Percentiles rank a stretch among this genome's conserved stretches.
Evolutionary conservation across 108 stramenopile genomes (phyloP).

Genomic region (Seminavis robusta): DNA sequence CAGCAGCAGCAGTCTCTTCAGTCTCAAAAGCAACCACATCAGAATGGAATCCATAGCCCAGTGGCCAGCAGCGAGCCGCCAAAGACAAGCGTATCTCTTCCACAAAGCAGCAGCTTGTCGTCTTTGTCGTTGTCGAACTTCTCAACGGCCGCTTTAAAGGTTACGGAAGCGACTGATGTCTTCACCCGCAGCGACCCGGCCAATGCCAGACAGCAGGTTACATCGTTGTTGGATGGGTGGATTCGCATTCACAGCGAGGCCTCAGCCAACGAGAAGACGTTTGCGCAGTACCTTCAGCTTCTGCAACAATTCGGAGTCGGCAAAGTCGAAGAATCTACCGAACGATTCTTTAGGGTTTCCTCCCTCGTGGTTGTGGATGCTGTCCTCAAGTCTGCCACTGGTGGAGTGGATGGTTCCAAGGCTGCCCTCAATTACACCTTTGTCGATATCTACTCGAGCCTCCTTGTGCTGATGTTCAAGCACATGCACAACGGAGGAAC

Average conservation of each 20-base stretch:
- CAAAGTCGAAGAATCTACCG: constrained; percentile 86
- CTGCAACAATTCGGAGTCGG: constrained; percentile 90
- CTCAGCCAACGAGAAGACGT: constrained; percentile 80
- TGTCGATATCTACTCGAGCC: constrained; percentile 91
- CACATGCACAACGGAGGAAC: constrained; percentile 68
- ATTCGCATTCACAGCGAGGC: constrained; percentile 89
- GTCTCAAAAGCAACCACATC: no score
- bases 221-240: constrained; percentile 93
- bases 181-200: constrained; percentile 72
- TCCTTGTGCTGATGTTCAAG: constrained; percentile 86
- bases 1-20: not conserved
- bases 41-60: not conserved
- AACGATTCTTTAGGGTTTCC: constrained; percentile 93
- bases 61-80: not conserved
- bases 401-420: constrained; percentile 26
- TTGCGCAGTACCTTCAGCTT: constrained; percentile 85
- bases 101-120: constrained; percentile 72
- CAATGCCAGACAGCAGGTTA: constrained; percentile 82
- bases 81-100: constrained; percentile 12
- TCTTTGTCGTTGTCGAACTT: constrained; percentile 50
- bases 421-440: constrained; percentile 77
- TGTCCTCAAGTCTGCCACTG: constrained; percentile 52
- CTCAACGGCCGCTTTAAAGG: constrained; percentile 46
- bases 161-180: constrained; percentile 64
- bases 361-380: constrained; percentile 89